phyloP scores from a whole-genome alignment of 2,329 filamentous ascomycete species.

The Calycina herbarum region DNA sequence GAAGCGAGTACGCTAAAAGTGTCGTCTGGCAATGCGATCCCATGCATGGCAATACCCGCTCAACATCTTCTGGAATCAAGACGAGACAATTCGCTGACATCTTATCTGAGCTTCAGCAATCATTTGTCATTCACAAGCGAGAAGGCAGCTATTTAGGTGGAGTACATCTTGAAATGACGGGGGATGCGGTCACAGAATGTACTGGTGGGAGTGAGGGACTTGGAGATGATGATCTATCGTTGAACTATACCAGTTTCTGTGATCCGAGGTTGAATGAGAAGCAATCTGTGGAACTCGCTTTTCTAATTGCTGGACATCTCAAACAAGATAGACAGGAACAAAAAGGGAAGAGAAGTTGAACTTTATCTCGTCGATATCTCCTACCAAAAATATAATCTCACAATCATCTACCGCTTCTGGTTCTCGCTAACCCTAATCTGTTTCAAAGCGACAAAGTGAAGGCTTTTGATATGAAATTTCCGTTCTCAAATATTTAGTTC shows the following conservation, averaged over 20 bases:
- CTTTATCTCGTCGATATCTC: too few species aligned
- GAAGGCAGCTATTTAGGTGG: slow-evolving; percentile 86
- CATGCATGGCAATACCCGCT: slow-evolving; percentile 85
- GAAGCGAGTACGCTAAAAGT: slow-evolving; percentile 62
- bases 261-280: slow-evolving; percentile 96
- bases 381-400: too few species aligned
- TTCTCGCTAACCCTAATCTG: too few species aligned
- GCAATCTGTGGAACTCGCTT: slow-evolving; percentile 92
- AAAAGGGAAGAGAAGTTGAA: not conserved
- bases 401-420: too few species aligned
- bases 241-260: slow-evolving; percentile 95
- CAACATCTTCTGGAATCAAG: slow-evolving; percentile 78
- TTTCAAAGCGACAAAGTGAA: too few species aligned
- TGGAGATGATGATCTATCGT: slow-evolving; percentile 81
- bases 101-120: slow-evolving; percentile 80
- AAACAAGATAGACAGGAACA: slow-evolving; percentile 9
- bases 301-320: slow-evolving; percentile 73
- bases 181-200: slow-evolving; percentile 95
- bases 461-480: too few species aligned
- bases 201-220: slow-evolving; percentile 85
- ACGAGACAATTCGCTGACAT: slow-evolving; percentile 91
- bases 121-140: slow-evolving; percentile 80
- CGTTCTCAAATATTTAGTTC: too few species aligned
- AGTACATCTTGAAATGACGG: slow-evolving; percentile 92
- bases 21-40: slow-evolving; percentile 99